Percentiles rank a stretch among this genome's conserved stretches.
phyloP scores from a whole-genome alignment of 2,329 filamentous ascomycete species.

The Tolypocladium nubicola region DNA sequence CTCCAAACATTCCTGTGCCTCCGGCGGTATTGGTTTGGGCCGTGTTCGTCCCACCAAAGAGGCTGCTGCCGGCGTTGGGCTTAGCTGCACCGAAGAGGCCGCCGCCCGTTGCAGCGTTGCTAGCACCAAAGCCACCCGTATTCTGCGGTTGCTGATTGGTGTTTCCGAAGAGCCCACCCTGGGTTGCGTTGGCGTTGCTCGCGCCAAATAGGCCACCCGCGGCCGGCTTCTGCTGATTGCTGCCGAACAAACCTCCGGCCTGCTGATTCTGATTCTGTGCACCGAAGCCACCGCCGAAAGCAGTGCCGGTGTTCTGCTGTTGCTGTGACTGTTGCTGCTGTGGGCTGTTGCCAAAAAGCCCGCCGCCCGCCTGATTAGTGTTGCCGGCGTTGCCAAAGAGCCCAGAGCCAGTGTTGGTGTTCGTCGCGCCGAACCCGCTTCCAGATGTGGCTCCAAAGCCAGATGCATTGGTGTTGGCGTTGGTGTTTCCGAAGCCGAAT shows the following conservation, averaged over 20 bases:
- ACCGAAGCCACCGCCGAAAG: conserved; percentile 25
- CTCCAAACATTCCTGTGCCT: conserved; percentile 34
- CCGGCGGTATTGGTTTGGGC: conserved; percentile 21
- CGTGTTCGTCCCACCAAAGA: conserved; percentile 28
- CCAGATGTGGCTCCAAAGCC: conserved; percentile 14
- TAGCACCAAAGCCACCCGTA: conserved; percentile 21
- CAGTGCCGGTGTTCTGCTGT: conserved; percentile 14
- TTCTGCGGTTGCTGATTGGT: conserved; percentile 29
- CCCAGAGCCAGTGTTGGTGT: conserved; percentile 16
- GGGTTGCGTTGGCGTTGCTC: conserved; percentile 14
- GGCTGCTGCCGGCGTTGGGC: conserved; percentile 22
- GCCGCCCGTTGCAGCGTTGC: conserved; percentile 17
- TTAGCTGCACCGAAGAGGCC: conserved; percentile 29
- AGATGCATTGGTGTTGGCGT: conserved; percentile 12
- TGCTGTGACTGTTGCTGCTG: conserved; percentile 21
- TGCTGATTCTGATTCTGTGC: conserved; percentile 19
- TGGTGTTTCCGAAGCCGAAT: conserved; percentile 33
- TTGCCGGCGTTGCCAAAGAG: conserved; percentile 30
- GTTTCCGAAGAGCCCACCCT: conserved; percentile 33
- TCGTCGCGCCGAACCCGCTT: conserved; percentile 24
- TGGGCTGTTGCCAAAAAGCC: conserved; percentile 32
- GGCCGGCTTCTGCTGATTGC: conserved; percentile 27
- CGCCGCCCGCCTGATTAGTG: conserved; percentile 24
- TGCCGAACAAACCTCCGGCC: conserved; percentile 34
- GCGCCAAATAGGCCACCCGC: conserved; percentile 25